A percentile compares a stretch with the other conserved stretches of the same genome.
Evolutionary conservation across 306 rosid genomes (phyloP).

Genomic region (Inga oerstediana): DNA sequence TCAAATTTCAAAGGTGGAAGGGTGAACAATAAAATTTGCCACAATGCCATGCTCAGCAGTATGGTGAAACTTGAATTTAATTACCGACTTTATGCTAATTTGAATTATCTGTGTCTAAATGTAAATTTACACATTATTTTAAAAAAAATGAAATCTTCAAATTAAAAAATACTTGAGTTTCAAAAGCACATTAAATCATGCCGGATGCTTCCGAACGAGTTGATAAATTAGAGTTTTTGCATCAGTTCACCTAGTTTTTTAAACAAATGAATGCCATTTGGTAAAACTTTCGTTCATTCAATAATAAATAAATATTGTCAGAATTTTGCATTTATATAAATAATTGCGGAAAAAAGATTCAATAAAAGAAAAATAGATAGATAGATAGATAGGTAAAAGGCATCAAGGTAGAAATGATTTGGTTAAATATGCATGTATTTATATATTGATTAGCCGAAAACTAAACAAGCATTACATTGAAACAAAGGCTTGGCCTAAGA

Average conservation of each 20-base stretch:
- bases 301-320: no score
- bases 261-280: background rate
- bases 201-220: background rate
- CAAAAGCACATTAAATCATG: background rate
- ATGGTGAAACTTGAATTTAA: background rate
- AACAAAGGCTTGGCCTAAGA: constrained; percentile 15
- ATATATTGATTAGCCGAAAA: background rate
- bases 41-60: background rate
- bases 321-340: background rate
- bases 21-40: background rate
- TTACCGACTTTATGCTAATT: background rate
- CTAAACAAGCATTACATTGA: background rate
- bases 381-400: background rate
- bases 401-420: background rate
- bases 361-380: no score
- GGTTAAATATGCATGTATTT: background rate
- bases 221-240: background rate
- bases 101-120: background rate
- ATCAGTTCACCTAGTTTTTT: background rate
- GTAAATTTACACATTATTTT: background rate
- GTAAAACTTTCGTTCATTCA: background rate
- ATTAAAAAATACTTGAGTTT: background rate
- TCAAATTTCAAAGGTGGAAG: background rate
- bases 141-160: no score
- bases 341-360: background rate